Base-by-base conservation (phyloP, 306 rosid species). In the Begonia masoniana region DNA sequence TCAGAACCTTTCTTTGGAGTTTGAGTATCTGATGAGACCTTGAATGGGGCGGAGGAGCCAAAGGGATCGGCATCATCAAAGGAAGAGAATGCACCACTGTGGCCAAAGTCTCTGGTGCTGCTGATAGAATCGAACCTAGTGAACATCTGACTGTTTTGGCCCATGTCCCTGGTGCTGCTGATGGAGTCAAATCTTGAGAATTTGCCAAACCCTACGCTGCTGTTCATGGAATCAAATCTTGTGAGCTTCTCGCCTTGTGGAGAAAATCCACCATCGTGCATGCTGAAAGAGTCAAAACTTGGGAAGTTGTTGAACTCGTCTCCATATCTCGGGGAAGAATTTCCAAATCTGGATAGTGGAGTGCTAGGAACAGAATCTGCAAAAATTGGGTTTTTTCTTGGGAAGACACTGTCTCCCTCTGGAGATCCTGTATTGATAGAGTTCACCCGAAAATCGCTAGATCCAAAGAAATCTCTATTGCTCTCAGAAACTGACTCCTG, bases 321-420 rank as follows among this genome's bases (percentile, higher is more conserved):
- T 31, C 39, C 39, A 71, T 80, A 82, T 71, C 84, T 77, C 12
- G 97, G 95, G 57, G 97, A 85, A 74, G 97, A 91, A 75, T 85
- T 82, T 50, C 83, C 78, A 26, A 81, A 80, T 61, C 75, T 81
- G 58, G 94, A 91, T 54, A 70, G 73, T n/a, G 97, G 97, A 61
- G 97, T 91, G 70, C 73, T 76, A 39, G 97, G 96, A 42, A 83
- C 96, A 31, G 97, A 91, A 62, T 91, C 95, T 47, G 85, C 96
- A 77, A 91, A 91, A 59, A 91, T 82, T 54, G 84, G 74, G 71
- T 85, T 80, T 62, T 78, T 89, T 41, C 79, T 64, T 66, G 74
- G 89, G 66, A 82, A 82, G 46, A 51, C 10, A 57, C 77, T 72
- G 13, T 76, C 92, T 39, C 79, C 70, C 47, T 59, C 63, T 13